These are phyloP conservation scores for Blastobotrys indianensis DNA, from an alignment of 1,139 yeast genomes.

Conservation along the genomic window DNA sequence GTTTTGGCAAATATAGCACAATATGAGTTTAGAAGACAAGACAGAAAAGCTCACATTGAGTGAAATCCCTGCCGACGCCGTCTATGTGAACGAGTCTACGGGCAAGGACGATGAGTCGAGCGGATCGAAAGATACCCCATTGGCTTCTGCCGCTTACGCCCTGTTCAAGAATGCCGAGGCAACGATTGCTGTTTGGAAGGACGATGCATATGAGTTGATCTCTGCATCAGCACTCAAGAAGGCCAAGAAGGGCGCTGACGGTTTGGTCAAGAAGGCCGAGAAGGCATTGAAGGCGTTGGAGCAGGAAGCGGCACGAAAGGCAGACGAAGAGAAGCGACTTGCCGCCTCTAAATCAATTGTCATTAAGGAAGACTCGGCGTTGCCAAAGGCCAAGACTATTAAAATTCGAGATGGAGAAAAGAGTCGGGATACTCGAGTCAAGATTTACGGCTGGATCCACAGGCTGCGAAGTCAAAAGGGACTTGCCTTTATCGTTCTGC, in stretches of 20 bases:
- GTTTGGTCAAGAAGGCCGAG: slow-evolving; percentile 81
- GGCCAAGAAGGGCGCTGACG: slow-evolving; percentile 94
- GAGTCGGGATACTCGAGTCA: slow-evolving; percentile 57
- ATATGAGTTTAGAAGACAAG: slow-evolving; percentile 9
- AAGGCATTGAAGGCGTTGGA: slow-evolving; percentile 66
- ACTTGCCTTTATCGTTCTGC: slow-evolving; percentile 77
- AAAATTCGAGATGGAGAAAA: slow-evolving; percentile 56
- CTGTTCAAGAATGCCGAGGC: slow-evolving; percentile 46
- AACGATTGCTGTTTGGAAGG: slow-evolving; percentile 59
- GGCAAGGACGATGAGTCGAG: slow-evolving; percentile 58
- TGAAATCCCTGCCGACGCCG: slow-evolving; percentile 16
- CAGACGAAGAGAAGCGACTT: slow-evolving; percentile 61
- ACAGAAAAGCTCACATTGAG: slow-evolving; percentile 4
- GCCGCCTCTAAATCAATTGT: slow-evolving; percentile 69
- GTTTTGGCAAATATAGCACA: not conserved
- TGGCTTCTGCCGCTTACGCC: slow-evolving; percentile 80
- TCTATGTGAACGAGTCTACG: slow-evolving; percentile 64
- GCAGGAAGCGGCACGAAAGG: slow-evolving; percentile 53
- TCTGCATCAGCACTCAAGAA: slow-evolving; percentile 92
- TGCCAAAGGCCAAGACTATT: slow-evolving; percentile 63
- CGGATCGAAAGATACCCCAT: slow-evolving; percentile 69
- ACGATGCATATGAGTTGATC: slow-evolving; percentile 64
- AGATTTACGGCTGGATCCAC: slow-evolving; percentile 92
- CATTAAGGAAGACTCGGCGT: slow-evolving; percentile 63
- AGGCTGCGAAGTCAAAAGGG: slow-evolving; percentile 92